Evolutionary conservation across 2,329 filamentous ascomycete species (phyloP).

Genomic region (Mycosphaerella sp.): DNA sequence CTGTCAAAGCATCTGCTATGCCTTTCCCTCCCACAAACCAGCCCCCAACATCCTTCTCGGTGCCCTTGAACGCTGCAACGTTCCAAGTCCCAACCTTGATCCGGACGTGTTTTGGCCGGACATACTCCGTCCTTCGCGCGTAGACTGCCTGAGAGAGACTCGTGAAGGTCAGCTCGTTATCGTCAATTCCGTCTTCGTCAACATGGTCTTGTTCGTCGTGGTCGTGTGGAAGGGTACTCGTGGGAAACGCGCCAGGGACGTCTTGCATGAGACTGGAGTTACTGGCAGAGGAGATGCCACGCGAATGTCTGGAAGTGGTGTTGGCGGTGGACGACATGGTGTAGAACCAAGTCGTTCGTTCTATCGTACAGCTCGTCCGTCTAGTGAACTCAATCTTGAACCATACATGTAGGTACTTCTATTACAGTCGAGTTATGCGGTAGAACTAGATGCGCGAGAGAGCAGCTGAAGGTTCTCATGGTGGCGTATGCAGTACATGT

Average conservation of each 20-base stretch:
- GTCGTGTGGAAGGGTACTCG: conserved; percentile 9
- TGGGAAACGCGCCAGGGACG: conserved; percentile 47
- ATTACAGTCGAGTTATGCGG: not conserved
- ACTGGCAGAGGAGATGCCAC: conserved; percentile 26
- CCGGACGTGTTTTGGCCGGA: conserved; percentile 64
- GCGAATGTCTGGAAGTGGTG: conserved; percentile 15
- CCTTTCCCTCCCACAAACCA: conserved; percentile 84
- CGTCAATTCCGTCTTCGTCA: conserved; percentile 7
- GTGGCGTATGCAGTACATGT: too few relatives aligned
- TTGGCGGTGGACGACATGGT: conserved; percentile 20
- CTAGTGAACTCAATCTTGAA: not conserved
- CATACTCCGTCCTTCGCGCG: conserved; percentile 72
- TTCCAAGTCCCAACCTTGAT: conserved; percentile 97
- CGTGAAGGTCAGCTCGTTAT: conserved; percentile 20
- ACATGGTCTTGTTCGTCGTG: conserved; percentile 22
- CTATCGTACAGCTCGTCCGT: not conserved
- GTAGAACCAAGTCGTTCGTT: not conserved
- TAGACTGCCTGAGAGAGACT: conserved; percentile 55
- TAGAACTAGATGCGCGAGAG: not conserved
- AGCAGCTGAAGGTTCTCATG: not conserved
- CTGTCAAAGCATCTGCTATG: conserved; percentile 57
- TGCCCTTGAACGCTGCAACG: conserved; percentile 74
- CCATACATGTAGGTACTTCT: too few relatives aligned
- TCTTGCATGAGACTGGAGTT: conserved; percentile 36
- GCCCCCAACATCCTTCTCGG: conserved; percentile 76